phyloP scores from a whole-genome alignment of 345 rosid genomes.

The Eutrema heterophyllum region DNA sequence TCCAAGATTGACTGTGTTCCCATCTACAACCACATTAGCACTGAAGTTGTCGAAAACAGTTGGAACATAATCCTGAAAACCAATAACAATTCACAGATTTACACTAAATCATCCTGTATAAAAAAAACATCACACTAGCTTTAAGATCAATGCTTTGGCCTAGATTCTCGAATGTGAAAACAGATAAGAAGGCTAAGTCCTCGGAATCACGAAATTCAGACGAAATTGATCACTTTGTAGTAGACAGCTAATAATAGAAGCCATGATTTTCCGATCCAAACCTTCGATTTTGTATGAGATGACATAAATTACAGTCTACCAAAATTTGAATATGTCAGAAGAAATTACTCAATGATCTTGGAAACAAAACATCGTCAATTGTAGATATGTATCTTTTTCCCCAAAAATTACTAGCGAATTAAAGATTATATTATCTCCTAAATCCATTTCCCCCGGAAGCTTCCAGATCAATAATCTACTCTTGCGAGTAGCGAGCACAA shows the following conservation, averaged over 20 bases:
- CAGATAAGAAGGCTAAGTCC: neutral
- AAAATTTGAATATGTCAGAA: neutral
- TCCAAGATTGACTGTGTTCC: constrained; percentile 85
- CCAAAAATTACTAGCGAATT: neutral
- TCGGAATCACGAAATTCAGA: neutral
- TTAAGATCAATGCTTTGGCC: neutral
- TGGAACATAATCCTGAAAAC: constrained; percentile 87
- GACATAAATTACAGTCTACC: neutral
- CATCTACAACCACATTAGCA: constrained; percentile 96
- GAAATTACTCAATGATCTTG: neutral
- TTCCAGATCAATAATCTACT: neutral
- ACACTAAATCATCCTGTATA: neutral
- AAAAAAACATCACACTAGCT: neutral
- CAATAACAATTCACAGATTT: constrained; percentile 1
- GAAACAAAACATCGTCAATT: neutral
- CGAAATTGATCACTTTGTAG: neutral
- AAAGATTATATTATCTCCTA: neutral
- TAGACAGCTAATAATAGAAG: neutral
- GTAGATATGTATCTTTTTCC: too few relatives aligned
- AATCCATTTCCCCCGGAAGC: neutral
- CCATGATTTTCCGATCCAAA: neutral
- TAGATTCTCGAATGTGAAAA: neutral
- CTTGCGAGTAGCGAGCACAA: neutral
- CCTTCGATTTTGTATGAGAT: neutral
- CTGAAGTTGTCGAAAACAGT: constrained; percentile 98